phyloP scores from a whole-genome alignment of 2,329 filamentous ascomycete genomes.

The Colletotrichum siamense region DNA sequence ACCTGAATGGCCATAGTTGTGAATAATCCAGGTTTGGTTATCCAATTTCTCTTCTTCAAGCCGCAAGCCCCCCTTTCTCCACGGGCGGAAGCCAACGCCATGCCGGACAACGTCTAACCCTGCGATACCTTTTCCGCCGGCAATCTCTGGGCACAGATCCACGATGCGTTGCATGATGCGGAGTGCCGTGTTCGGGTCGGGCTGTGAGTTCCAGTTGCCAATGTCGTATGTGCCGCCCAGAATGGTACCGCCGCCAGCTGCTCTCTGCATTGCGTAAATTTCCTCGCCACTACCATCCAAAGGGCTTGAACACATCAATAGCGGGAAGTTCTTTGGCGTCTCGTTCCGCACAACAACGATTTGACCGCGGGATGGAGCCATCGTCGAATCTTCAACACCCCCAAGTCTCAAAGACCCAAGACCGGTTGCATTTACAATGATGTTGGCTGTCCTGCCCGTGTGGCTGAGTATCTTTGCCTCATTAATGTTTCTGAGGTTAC shows the following conservation, averaged over 20 bases:
- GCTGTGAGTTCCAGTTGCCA: constrained; percentile 78
- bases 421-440: constrained; percentile 76
- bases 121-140: constrained; percentile 70
- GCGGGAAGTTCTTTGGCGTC: constrained; percentile 70
- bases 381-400: constrained; percentile 69
- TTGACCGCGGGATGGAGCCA: constrained; percentile 74
- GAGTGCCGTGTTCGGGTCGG: constrained; percentile 77
- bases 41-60: constrained; percentile 67
- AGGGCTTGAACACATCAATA: constrained; percentile 61
- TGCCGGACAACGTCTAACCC: constrained; percentile 82
- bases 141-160: constrained; percentile 68
- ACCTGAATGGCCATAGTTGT: constrained; percentile 81
- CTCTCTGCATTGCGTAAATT: constrained; percentile 83
- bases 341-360: constrained; percentile 84
- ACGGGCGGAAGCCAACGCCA: constrained; percentile 81
- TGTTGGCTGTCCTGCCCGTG: constrained; percentile 58
- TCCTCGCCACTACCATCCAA: constrained; percentile 77
- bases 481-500: constrained; percentile 61
- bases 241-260: constrained; percentile 78
- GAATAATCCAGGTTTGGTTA: constrained; percentile 69
- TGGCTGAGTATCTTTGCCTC: constrained; percentile 65
- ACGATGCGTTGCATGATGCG: constrained; percentile 83
- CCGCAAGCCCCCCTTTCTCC: constrained; percentile 74
- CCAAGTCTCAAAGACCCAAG: constrained; percentile 67
- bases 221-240: constrained; percentile 87